Evolutionary conservation across 176 grass and related monocot species (phyloP).

Genomic region (Oryza meridionalis): DNA sequence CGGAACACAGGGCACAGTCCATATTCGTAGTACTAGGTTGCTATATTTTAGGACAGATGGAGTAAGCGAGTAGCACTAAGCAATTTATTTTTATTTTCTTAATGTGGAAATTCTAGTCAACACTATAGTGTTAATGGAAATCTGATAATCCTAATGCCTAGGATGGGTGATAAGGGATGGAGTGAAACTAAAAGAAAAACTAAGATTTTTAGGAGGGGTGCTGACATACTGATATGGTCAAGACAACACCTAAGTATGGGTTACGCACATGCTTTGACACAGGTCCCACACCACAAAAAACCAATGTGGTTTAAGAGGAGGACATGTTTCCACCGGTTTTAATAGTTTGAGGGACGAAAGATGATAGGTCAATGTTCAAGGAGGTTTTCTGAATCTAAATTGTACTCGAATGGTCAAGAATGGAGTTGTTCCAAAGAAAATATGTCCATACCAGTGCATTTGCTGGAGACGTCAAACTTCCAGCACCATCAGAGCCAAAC

Average conservation of each 20-base stretch:
- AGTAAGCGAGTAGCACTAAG: not conserved
- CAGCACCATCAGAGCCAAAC: conserved; percentile 78
- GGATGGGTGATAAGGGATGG: not conserved
- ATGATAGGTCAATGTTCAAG: not conserved
- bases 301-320: not conserved
- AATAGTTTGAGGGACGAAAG: not conserved
- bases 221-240: not conserved
- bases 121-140: not conserved
- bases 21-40: too few relatives aligned
- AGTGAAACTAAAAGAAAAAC: not conserved
- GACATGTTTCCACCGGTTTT: not conserved
- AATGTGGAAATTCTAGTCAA: not conserved
- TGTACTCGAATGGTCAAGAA: not conserved
- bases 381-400: not conserved
- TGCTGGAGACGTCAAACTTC: conserved; percentile 81
- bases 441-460: conserved; percentile 69
- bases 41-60: too few relatives aligned
- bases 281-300: not conserved
- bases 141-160: not conserved
- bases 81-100: not conserved
- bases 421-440: not conserved
- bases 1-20: too few relatives aligned
- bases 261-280: not conserved
- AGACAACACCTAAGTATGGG: not conserved
- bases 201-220: not conserved